Conservation (phyloP, 2,329 filamentous ascomycete genomes). For the Phaeosphaeriaceae sp. region DNA sequence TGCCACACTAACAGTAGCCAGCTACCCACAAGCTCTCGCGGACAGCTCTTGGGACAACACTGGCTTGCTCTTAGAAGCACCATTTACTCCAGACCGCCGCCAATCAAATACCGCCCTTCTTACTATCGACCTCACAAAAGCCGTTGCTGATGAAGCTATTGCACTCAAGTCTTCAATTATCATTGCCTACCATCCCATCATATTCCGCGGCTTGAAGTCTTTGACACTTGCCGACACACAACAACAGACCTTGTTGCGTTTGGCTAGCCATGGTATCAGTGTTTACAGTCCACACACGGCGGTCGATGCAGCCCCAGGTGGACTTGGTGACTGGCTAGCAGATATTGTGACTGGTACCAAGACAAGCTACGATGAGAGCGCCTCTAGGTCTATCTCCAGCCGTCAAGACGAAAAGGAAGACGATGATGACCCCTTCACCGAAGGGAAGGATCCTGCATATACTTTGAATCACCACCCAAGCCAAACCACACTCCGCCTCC, state of each 20-base stretch:
- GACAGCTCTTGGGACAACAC: conserved; percentile 96
- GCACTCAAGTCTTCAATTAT: conserved; percentile 76
- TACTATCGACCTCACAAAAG: conserved; percentile 88
- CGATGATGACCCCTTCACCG: conserved; percentile 46
- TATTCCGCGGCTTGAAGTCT: conserved; percentile 91
- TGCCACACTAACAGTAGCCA: conserved; percentile 44
- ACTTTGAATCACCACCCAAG: conserved; percentile 58
- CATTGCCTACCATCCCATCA: conserved; percentile 94
- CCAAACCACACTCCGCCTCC: conserved; percentile 47
- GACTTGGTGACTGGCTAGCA: conserved; percentile 93
- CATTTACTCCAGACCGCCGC: conserved; percentile 62
- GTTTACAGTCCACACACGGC: conserved; percentile 97
- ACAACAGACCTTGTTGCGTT: conserved; percentile 80
- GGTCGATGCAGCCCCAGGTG: conserved; percentile 82
- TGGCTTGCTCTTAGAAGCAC: conserved; percentile 76
- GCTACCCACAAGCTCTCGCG: conserved; percentile 87
- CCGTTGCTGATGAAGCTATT: conserved; percentile 90
- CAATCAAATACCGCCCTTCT: conserved; percentile 74
- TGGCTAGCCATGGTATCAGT: conserved; percentile 86
- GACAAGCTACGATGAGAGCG: conserved; percentile 17
- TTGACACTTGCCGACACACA: conserved; percentile 85
- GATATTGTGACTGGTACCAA: conserved; percentile 74
- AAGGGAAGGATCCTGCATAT: conserved; percentile 50
- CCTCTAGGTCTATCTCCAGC: conserved; percentile 11
- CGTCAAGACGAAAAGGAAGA: conserved; percentile 14